A percentile compares a stretch with the other conserved stretches of the same genome.
Conservation (phyloP, 805 yeast genomes). For the Zygosaccharomyces rouxii region DNA sequence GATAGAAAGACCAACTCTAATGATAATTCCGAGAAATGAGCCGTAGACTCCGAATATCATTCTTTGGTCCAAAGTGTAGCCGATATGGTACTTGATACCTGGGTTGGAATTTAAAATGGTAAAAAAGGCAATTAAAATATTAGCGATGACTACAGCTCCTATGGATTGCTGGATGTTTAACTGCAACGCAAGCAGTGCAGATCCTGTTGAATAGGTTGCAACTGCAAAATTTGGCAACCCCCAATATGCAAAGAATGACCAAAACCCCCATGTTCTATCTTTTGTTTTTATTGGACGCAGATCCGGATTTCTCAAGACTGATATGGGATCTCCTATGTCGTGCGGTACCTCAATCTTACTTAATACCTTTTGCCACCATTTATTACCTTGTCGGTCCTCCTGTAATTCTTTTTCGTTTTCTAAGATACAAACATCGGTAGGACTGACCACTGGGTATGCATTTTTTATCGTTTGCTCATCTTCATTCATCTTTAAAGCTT, state of each 20-base stretch:
- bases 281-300: conserved; percentile 37
- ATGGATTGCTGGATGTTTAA: conserved; percentile 30
- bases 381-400: too few species aligned
- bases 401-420: too few species aligned
- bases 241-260: conserved; percentile 38
- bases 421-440: too few species aligned
- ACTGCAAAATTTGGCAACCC: conserved; percentile 36
- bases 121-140: conserved; percentile 19
- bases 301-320: conserved; percentile 38
- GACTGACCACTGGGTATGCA: too few species aligned
- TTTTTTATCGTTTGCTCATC: too few species aligned
- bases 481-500: too few species aligned
- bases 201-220: conserved; percentile 37
- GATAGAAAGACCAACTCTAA: conserved; percentile 36
- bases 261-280: conserved; percentile 37
- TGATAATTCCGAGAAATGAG: conserved; percentile 35
- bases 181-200: conserved; percentile 28
- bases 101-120: conserved; percentile 26
- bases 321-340: too few species aligned
- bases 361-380: too few species aligned
- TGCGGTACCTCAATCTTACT: too few species aligned
- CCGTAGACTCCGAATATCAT: conserved; percentile 37
- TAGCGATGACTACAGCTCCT: conserved; percentile 27
- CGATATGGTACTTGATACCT: conserved; percentile 36
- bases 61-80: conserved; percentile 38